Conservation (phyloP, 2,329 filamentous ascomycete genomes). For the Tolypocladium paradoxum region DNA sequence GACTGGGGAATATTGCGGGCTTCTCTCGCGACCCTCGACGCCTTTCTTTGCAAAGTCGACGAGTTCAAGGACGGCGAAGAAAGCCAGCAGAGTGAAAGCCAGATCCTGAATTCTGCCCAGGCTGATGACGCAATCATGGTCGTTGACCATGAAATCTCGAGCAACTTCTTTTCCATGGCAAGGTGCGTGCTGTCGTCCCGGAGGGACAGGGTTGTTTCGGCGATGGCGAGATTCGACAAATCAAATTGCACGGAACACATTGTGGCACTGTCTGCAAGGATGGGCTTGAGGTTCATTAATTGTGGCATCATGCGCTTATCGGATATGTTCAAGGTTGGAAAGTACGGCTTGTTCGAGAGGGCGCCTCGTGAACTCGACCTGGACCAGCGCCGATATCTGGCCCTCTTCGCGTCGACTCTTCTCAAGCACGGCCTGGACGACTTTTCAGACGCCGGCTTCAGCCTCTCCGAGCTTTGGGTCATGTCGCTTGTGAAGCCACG, state of each 20-base stretch:
- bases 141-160: slow-evolving; percentile 38
- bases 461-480: slow-evolving; percentile 41
- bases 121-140: slow-evolving; percentile 35
- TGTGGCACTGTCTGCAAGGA: slow-evolving; percentile 32
- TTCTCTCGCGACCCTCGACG: slow-evolving; percentile 34
- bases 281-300: slow-evolving; percentile 34
- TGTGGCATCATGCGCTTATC: slow-evolving; percentile 32
- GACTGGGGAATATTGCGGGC: slow-evolving; percentile 37
- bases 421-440: slow-evolving; percentile 35
- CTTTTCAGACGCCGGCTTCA: slow-evolving; percentile 33
- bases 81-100: slow-evolving; percentile 26
- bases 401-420: slow-evolving; percentile 41
- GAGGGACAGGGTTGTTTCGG: slow-evolving; percentile 5
- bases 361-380: slow-evolving; percentile 27
- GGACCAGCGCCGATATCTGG: slow-evolving; percentile 32
- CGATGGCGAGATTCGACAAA: slow-evolving; percentile 10
- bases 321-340: slow-evolving; percentile 34
- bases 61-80: slow-evolving; percentile 27
- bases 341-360: slow-evolving; percentile 39
- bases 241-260: slow-evolving; percentile 31
- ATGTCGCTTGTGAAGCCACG: slow-evolving; percentile 39
- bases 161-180: slow-evolving; percentile 36
- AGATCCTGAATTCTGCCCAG: slow-evolving; percentile 26
- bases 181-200: slow-evolving; percentile 22
- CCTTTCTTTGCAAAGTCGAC: slow-evolving; percentile 34